phyloP scores from a whole-genome alignment of 257 asterid species.

The Penstemon eatonii region DNA sequence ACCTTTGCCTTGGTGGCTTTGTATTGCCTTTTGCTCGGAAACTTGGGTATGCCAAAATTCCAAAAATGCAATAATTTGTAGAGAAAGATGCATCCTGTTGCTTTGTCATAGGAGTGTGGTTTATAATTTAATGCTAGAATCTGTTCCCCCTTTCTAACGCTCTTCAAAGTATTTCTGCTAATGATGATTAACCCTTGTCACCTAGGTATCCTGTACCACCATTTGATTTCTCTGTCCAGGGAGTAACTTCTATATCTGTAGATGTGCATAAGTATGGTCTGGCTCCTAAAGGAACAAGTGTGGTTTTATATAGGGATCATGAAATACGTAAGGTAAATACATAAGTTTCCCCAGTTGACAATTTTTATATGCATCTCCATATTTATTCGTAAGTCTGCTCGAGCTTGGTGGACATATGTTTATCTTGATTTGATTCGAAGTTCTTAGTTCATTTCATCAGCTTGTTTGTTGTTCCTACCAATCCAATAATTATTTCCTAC shows the following conservation, averaged over 20 bases:
- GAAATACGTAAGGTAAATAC: slow-evolving; percentile 77
- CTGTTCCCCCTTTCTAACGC: slow-evolving; percentile 15
- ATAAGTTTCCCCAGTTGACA: not conserved
- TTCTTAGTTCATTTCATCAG: no score
- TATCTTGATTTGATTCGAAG: no score
- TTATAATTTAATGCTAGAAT: not conserved
- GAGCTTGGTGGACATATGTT: no score
- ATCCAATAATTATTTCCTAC: not conserved
- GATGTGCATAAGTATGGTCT: slow-evolving; percentile 99
- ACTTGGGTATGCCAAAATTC: slow-evolving; percentile 70
- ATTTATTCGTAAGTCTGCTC: no score
- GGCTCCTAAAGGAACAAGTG: slow-evolving; percentile 99
- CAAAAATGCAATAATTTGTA: slow-evolving; percentile 13
- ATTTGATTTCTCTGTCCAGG: slow-evolving; percentile 85
- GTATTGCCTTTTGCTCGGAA: slow-evolving; percentile 97
- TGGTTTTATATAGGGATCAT: slow-evolving; percentile 81
- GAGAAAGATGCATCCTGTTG: slow-evolving; percentile 14
- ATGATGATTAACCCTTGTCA: slow-evolving; percentile 22
- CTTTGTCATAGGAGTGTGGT: not conserved
- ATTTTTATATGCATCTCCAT: no score
- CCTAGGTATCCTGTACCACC: slow-evolving; percentile 90
- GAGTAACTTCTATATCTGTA: slow-evolving; percentile 92
- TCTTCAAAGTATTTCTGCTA: slow-evolving; percentile 21
- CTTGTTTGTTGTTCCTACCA: not conserved
- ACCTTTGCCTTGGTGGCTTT: slow-evolving; percentile 98